These are phyloP conservation scores for Trametopsis cervina DNA, from an alignment of 768 basidiomycete genomes.

Conservation along the genomic window DNA sequence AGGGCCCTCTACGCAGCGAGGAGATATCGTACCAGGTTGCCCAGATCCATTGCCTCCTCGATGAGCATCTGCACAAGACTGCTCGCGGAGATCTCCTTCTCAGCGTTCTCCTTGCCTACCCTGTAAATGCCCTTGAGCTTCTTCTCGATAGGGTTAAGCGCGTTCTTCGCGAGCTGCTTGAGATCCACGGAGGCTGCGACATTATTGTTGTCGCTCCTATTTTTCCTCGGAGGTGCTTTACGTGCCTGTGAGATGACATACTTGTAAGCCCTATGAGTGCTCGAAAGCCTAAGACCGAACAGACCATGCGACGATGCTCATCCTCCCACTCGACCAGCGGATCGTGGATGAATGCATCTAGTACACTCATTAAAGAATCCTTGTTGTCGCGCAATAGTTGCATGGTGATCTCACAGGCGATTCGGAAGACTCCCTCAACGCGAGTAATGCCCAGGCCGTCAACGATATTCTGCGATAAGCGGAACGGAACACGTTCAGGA, in stretches of 20 bases:
- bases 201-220: background rate
- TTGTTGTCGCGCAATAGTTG: constrained; percentile 82
- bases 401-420: constrained; percentile 87
- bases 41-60: constrained; percentile 71
- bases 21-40: constrained; percentile 53
- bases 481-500: constrained; percentile 90
- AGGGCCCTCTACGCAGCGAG: background rate
- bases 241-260: constrained; percentile 14
- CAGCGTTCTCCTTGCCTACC: constrained; percentile 37
- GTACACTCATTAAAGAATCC: constrained; percentile 89
- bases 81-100: constrained; percentile 56
- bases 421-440: constrained; percentile 90
- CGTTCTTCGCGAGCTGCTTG: constrained; percentile 60
- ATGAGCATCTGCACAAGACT: constrained; percentile 91
- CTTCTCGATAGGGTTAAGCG: constrained; percentile 74
- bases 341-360: constrained; percentile 96
- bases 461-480: constrained; percentile 87
- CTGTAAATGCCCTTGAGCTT: constrained; percentile 74
- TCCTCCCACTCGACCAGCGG: constrained; percentile 96
- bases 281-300: constrained; percentile 11
- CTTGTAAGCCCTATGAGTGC: background rate
- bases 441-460: constrained; percentile 92
- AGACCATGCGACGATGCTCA: constrained; percentile 59
- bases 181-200: constrained; percentile 37
- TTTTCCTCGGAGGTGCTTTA: constrained; percentile 2